These are phyloP conservation scores for Gracilaria gracilis DNA, from an alignment of 23 red algal genomes.

Conservation along the genomic window DNA sequence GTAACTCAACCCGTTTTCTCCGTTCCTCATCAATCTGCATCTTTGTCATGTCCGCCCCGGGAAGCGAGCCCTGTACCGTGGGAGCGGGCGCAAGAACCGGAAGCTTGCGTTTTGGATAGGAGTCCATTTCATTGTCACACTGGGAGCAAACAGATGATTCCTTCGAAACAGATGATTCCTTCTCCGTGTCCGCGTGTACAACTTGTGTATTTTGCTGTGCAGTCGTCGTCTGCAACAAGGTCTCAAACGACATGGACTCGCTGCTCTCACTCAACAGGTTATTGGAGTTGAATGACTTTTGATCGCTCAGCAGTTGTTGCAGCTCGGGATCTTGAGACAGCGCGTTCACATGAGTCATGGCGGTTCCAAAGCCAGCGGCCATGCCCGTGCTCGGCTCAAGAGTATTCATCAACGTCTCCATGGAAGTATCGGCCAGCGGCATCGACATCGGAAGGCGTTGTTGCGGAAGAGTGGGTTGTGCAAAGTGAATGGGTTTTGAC, in stretches of 20 bases:
- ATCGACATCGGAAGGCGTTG: not conserved
- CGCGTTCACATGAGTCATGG: not conserved
- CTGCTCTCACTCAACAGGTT: constrained; percentile 5
- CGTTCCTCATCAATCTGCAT: constrained; percentile 17
- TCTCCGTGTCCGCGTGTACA: not conserved
- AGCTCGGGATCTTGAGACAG: not conserved
- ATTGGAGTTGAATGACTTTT: not conserved
- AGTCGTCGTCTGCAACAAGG: not conserved
- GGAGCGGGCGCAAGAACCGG: constrained; percentile 8
- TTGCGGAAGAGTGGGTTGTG: not conserved
- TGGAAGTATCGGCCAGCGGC: not conserved
- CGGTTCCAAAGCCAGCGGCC: not conserved
- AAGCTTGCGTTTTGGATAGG: not conserved
- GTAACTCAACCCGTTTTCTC: constrained; percentile 16
- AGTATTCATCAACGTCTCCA: not conserved
- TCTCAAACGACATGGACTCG: not conserved
- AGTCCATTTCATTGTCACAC: not conserved
- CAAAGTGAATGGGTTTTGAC: not conserved
- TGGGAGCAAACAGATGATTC: not conserved
- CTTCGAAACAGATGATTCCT: not conserved
- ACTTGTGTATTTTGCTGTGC: not conserved
- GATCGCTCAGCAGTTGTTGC: not conserved
- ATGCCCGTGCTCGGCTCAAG: not conserved
- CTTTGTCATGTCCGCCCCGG: constrained; percentile 2
- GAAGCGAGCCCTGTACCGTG: not conserved